Evolutionary conservation across 441 rosid genomes (phyloP).

Genomic region (Macaranga tanarius): DNA sequence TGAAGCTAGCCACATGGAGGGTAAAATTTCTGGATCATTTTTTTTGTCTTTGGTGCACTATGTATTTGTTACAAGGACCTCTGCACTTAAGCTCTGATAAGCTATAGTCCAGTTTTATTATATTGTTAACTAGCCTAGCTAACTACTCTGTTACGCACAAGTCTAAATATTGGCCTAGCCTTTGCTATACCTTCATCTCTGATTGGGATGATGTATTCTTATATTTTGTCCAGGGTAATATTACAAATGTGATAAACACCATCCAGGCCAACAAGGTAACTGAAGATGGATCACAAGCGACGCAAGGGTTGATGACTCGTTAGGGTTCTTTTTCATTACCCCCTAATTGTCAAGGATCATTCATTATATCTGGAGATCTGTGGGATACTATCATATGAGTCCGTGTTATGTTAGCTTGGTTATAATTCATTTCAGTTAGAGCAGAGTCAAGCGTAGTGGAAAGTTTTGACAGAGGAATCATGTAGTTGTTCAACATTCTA

Average conservation of each 20-base stretch:
- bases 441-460: constrained; percentile 6
- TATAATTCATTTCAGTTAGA: constrained; percentile 8
- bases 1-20: constrained; percentile 81
- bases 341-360: neutral
- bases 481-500: constrained; percentile 9
- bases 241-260: constrained; percentile 70
- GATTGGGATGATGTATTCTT: neutral
- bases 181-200: too few species aligned
- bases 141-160: neutral
- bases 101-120: neutral
- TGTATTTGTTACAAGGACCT: neutral
- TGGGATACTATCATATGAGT: neutral
- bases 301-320: constrained; percentile 67
- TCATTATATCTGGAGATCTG: constrained; percentile 5
- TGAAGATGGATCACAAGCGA: constrained; percentile 72
- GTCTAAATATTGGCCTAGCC: too few species aligned
- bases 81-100: neutral
- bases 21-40: constrained; percentile 39
- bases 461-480: constrained; percentile 12
- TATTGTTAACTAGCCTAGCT: neutral
- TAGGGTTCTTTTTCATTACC: constrained; percentile 21
- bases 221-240: constrained; percentile 55
- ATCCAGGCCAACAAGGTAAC: constrained; percentile 83
- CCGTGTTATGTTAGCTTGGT: neutral
- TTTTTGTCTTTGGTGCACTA: neutral